phyloP scores from a whole-genome alignment of 768 basidiomycete species.

The Boletellus ananiceps region DNA sequence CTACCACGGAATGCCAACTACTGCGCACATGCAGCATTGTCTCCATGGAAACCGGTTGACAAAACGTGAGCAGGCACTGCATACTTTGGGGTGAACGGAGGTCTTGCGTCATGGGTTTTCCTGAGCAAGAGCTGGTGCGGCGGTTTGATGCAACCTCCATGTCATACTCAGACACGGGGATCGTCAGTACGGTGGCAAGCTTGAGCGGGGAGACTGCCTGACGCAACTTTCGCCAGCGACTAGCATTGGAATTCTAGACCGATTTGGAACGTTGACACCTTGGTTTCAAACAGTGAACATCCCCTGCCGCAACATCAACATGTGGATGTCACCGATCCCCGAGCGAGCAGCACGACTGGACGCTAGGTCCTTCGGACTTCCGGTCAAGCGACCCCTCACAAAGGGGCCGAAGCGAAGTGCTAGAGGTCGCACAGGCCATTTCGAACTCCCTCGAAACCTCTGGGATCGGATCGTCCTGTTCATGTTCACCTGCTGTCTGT shows the following conservation, averaged over 20 bases:
- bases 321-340: conserved; percentile 5
- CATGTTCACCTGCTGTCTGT: conserved; percentile 22
- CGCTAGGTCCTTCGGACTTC: not conserved
- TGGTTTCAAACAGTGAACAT: not conserved
- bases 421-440: not conserved
- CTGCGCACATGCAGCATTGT: too few relatives aligned
- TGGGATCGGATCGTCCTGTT: conserved; percentile 23
- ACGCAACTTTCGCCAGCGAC: not conserved
- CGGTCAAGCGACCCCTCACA: not conserved
- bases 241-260: not conserved
- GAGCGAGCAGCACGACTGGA: not conserved
- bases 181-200: too few relatives aligned
- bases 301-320: conserved; percentile 7
- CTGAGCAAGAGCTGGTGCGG: too few relatives aligned
- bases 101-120: too few relatives aligned
- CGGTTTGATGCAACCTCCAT: too few relatives aligned
- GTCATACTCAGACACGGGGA: too few relatives aligned
- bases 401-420: not conserved
- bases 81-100: too few relatives aligned
- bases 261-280: not conserved
- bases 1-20: too few relatives aligned
- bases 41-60: too few relatives aligned
- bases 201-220: not conserved
- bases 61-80: too few relatives aligned
- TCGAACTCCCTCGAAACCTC: conserved; percentile 8